Percentiles rank a stretch among this genome's conserved stretches.
Conservation (phyloP, 2,329 filamentous ascomycete species). For the Colletotrichum orbiculare region DNA sequence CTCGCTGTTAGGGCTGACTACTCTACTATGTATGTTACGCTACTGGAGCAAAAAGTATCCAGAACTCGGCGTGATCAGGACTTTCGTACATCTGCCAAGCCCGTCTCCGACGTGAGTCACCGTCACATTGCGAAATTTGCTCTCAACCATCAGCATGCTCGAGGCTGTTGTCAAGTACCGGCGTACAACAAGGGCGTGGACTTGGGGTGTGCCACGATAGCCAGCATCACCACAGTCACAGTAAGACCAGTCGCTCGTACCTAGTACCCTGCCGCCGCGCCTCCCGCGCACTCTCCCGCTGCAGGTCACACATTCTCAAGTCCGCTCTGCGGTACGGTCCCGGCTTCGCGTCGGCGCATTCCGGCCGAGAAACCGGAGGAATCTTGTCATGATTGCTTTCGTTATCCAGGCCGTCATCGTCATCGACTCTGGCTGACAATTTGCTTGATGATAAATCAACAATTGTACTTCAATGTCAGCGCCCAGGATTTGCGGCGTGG, state of each 20-base stretch:
- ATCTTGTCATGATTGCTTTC: slow-evolving; percentile 9
- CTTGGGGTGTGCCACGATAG: not conserved
- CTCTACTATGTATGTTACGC: not conserved
- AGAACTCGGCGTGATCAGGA: not conserved
- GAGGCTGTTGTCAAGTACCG: no score
- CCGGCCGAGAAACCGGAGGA: slow-evolving; percentile 26
- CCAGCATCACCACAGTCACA: not conserved
- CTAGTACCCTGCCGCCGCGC: not conserved
- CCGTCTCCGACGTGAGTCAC: not conserved
- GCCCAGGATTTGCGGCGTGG: not conserved
- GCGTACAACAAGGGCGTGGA: no score
- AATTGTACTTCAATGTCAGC: not conserved
- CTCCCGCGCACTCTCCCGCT: slow-evolving; percentile 23
- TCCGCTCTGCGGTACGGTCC: not conserved
- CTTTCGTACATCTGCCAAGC: not conserved
- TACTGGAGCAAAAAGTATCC: not conserved
- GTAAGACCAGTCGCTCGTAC: not conserved
- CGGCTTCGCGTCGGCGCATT: not conserved
- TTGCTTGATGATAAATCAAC: slow-evolving; percentile 12
- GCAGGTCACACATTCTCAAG: slow-evolving; percentile 13
- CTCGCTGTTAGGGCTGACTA: no score
- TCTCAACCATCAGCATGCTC: no score
- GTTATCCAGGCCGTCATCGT: no score
- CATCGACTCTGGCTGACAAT: no score
- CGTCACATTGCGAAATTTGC: not conserved